Evolutionary conservation across 805 yeast species (phyloP).

Genomic region (Starmerella scarabaei): DNA sequence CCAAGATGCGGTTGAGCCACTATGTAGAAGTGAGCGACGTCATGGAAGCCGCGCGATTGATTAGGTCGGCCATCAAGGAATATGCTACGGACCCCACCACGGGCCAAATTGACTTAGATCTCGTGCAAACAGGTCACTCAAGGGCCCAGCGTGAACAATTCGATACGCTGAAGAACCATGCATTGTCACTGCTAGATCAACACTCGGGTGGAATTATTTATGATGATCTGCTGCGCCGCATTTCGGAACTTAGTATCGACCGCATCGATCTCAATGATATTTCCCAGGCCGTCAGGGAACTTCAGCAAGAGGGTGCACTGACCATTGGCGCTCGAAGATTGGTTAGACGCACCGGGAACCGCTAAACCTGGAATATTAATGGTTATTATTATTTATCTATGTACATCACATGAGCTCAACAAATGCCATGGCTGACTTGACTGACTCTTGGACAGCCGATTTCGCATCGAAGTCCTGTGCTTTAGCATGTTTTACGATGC

Average conservation of each 20-base stretch:
- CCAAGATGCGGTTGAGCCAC: constrained; percentile 76
- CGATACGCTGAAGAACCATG: constrained; percentile 15
- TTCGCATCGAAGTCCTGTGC: constrained; percentile 4
- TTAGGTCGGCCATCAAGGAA: constrained; percentile 87
- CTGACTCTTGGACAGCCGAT: constrained; percentile 8
- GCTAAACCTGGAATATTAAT: neutral
- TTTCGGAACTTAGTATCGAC: constrained; percentile 18
- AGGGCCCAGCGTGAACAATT: constrained; percentile 43
- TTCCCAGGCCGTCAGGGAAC: constrained; percentile 12
- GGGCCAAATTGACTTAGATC: constrained; percentile 93
- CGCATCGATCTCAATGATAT: constrained; percentile 17
- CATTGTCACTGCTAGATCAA: constrained; percentile 14
- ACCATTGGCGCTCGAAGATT: constrained; percentile 14
- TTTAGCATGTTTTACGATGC: constrained; percentile 31
- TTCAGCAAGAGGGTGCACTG: constrained; percentile 19
- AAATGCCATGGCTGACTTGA: constrained; percentile 16
- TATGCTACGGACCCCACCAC: constrained; percentile 97
- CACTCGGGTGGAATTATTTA: constrained; percentile 11
- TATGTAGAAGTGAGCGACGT: constrained; percentile 71
- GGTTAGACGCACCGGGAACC: constrained; percentile 8
- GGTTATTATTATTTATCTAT: neutral
- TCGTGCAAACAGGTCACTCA: constrained; percentile 92
- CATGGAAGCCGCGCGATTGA: constrained; percentile 82
- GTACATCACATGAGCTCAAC: constrained; percentile 2
- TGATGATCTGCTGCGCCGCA: constrained; percentile 17